phyloP scores from a whole-genome alignment of 2,329 filamentous ascomycete genomes.

The Monosporascus sp. region DNA sequence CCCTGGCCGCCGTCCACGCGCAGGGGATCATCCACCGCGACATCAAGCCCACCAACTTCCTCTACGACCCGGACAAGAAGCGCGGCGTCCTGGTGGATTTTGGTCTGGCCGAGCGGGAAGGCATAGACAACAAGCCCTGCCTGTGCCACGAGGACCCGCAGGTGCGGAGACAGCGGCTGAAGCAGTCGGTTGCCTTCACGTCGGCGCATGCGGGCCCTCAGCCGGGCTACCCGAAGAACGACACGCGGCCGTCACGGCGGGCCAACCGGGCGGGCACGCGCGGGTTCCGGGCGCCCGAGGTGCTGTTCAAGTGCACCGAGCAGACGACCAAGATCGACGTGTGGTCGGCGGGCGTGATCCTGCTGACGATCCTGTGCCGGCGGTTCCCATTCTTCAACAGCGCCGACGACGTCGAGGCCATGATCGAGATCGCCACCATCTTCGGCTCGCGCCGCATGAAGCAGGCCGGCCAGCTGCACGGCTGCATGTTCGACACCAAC shows the following conservation, averaged over 20 bases:
- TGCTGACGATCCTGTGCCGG: constrained; percentile 87
- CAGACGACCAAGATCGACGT: constrained; percentile 94
- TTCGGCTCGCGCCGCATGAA: constrained; percentile 86
- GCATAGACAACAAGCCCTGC: constrained; percentile 73
- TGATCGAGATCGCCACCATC: constrained; percentile 95
- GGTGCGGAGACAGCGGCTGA: constrained; percentile 55
- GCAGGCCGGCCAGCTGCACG: constrained; percentile 74
- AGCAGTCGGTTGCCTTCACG: constrained; percentile 46
- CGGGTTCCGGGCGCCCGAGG: constrained; percentile 93
- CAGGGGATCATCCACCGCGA: constrained; percentile 87
- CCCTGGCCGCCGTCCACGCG: constrained; percentile 75
- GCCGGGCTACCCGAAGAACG: constrained; percentile 78
- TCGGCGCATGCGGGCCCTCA: constrained; percentile 50
- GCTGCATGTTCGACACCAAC: constrained; percentile 85
- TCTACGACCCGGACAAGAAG: constrained; percentile 77
- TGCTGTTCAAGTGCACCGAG: constrained; percentile 93
- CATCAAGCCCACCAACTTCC: constrained; percentile 96
- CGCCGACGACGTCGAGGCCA: constrained; percentile 93
- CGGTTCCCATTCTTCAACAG: constrained; percentile 99
- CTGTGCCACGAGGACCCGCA: constrained; percentile 65
- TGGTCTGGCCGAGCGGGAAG: constrained; percentile 84
- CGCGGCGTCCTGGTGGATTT: constrained; percentile 97
- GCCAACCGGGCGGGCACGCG: constrained; percentile 93
- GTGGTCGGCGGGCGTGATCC: constrained; percentile 95
- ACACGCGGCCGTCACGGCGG: constrained; percentile 78